Conservation (phyloP, 2,329 filamentous ascomycete genomes). For the Penicillium sp. region DNA sequence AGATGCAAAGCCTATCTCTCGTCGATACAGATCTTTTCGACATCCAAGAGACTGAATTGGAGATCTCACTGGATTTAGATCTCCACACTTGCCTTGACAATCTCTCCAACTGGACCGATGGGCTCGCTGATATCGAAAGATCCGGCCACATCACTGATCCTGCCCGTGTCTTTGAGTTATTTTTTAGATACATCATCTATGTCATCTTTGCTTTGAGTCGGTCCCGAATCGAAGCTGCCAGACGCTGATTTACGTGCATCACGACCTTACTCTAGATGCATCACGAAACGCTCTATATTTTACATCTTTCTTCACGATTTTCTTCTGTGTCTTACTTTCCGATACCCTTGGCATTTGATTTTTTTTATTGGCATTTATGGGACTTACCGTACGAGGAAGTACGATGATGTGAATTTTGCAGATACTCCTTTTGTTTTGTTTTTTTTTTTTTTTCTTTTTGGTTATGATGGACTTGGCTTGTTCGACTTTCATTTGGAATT, state of each 20-base stretch:
- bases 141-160: not conserved
- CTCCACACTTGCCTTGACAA: not conserved
- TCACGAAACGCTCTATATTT: not conserved
- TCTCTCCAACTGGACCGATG: not conserved
- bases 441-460: too few species aligned
- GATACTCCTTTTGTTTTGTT: too few species aligned
- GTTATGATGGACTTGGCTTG: not conserved
- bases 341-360: not conserved
- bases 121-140: not conserved
- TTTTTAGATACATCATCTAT: slow-evolving; percentile 7
- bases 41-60: not conserved
- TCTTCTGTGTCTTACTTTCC: not conserved
- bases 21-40: not conserved
- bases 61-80: not conserved
- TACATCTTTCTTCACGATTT: not conserved
- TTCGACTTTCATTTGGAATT: too few species aligned
- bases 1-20: not conserved
- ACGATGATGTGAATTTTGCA: not conserved
- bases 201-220: slow-evolving; percentile 3
- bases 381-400: too few species aligned
- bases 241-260: not conserved
- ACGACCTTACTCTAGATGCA: not conserved
- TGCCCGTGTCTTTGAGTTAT: not conserved
- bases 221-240: not conserved
- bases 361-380: not conserved